Evolutionary conservation across 148 eudicot species (phyloP).

Genomic region (Drosera capensis): DNA sequence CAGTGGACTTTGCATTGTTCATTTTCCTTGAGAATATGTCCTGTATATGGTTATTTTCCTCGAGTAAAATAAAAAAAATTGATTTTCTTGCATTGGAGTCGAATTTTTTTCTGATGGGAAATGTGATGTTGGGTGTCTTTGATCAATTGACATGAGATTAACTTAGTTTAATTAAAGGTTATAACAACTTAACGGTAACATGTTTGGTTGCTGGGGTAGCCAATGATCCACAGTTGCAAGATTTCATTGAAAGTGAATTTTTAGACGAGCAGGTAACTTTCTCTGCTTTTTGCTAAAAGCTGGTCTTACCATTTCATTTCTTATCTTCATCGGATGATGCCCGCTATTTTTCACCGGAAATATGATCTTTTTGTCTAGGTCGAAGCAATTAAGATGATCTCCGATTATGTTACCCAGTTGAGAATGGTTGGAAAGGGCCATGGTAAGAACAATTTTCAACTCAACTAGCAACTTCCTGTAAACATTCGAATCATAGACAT

Average conservation of each 20-base stretch:
- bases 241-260: slow-evolving; percentile 60
- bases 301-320: neutral
- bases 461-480: no score
- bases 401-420: slow-evolving; percentile 68
- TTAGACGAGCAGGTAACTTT: slow-evolving; percentile 55
- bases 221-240: slow-evolving; percentile 65
- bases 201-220: slow-evolving; percentile 54
- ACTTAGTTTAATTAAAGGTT: neutral
- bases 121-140: neutral
- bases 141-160: neutral
- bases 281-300: neutral
- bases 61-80: no score
- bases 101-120: slow-evolving; percentile 1
- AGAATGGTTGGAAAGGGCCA: slow-evolving; percentile 84
- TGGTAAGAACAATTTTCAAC: slow-evolving; percentile 37
- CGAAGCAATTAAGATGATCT: slow-evolving; percentile 72
- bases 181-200: neutral
- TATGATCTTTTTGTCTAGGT: slow-evolving; percentile 30
- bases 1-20: no score
- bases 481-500: no score
- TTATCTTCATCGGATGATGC: neutral
- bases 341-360: slow-evolving; percentile 2
- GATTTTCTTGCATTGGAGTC: no score
- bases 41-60: no score
- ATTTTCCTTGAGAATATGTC: no score